phyloP scores from a whole-genome alignment of 2,329 filamentous ascomycete genomes.

The Ophiostoma sp. region DNA sequence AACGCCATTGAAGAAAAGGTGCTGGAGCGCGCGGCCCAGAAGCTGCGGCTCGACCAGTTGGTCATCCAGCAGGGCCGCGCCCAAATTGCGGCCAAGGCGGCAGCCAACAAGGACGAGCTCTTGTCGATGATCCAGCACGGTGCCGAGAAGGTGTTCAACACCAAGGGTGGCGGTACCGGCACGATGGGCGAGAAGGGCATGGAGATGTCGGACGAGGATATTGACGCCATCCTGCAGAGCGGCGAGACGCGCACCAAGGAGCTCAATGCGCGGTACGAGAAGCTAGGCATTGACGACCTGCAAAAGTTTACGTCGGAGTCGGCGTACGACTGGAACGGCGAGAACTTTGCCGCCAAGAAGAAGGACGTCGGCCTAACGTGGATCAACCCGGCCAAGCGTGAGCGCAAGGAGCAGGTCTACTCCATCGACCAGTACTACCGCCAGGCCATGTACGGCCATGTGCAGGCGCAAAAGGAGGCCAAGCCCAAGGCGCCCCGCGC shows the following conservation, averaged over 20 bases:
- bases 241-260: constrained; percentile 88
- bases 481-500: constrained; percentile 96
- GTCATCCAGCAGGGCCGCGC: constrained; percentile 97
- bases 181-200: constrained; percentile 58
- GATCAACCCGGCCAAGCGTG: constrained; percentile 98
- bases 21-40: constrained; percentile 92
- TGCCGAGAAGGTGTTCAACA: constrained; percentile 88
- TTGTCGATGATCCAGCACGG: constrained; percentile 98
- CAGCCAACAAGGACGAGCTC: constrained; percentile 93
- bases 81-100: constrained; percentile 85
- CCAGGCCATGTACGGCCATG: constrained; percentile 75
- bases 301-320: constrained; percentile 98
- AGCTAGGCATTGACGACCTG: constrained; percentile 91
- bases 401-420: constrained; percentile 96
- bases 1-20: constrained; percentile 99
- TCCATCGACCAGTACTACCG: constrained; percentile 99
- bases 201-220: constrained; percentile 80
- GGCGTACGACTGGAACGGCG: constrained; percentile 98
- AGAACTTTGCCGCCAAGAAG: constrained; percentile 89
- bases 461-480: constrained; percentile 74
- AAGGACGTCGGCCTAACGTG: constrained; percentile 87
- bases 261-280: constrained; percentile 92
- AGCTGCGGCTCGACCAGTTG: constrained; percentile 90
- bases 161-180: constrained; percentile 65
- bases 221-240: constrained; percentile 81